A percentile compares a stretch with the other conserved stretches of the same genome.
Evolutionary conservation across 2,329 filamentous ascomycete genomes (phyloP).

Genomic region (Sphaerulina vaccinii): DNA sequence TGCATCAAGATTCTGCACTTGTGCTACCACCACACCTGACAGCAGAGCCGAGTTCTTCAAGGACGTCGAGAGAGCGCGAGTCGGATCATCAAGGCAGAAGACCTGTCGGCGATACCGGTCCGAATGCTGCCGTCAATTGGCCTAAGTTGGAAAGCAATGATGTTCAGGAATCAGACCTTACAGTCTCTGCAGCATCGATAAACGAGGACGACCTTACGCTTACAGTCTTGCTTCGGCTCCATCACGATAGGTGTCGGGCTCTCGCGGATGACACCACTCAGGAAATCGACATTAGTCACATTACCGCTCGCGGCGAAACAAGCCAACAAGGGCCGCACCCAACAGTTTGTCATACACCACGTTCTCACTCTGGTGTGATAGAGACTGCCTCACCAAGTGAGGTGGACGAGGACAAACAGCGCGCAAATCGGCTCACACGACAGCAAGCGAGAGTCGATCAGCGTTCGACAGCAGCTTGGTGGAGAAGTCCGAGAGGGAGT

Average conservation of each 20-base stretch:
- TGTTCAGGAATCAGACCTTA: not conserved
- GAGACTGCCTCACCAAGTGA: not conserved
- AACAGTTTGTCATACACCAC: not conserved
- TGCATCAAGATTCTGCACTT: no score
- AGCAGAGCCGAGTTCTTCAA: no score
- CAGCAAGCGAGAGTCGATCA: not conserved
- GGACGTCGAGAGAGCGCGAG: no score
- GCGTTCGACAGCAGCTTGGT: not conserved
- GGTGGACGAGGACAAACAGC: not conserved
- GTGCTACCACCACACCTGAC: not conserved
- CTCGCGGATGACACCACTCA: not conserved
- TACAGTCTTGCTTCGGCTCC: no score
- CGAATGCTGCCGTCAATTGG: not conserved
- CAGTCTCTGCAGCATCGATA: no score
- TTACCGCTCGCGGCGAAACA: no score
- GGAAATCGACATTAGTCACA: not conserved
- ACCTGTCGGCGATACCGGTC: not conserved
- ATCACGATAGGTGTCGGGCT: not conserved
- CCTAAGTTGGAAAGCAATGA: not conserved
- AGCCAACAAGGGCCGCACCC: not conserved
- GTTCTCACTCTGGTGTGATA: not conserved
- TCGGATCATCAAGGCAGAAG: not conserved
- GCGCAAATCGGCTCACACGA: not conserved
- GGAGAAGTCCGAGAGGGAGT: no score
- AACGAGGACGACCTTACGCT: no score